Base-by-base conservation (phyloP, 139 green algal species). In the Picochlorum sp. region DNA sequence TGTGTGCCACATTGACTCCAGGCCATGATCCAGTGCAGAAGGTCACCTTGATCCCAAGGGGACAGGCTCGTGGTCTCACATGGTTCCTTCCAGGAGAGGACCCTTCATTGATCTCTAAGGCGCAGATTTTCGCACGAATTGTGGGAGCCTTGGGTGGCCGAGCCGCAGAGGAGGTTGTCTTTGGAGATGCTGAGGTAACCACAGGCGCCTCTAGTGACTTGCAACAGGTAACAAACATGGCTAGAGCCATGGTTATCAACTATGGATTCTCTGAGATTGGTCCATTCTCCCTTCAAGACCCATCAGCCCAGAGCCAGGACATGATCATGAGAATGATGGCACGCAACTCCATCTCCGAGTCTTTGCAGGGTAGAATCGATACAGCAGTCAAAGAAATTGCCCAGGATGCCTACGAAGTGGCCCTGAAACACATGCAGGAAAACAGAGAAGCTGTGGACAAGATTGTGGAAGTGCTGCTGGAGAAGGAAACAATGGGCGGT, bases 311-410 rank as follows among this genome's bases (percentile, higher is more conserved):
- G 63, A 77, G 57, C 30, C 84, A 84, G 8, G 92, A 98, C 74
- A 90, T 98, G 79, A 92, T 98, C 76, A 98, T 98, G 92, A 81
- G 93, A 67, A 98, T 98, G 94, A 96, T 99, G 90, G 86, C 89
- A 6, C 77, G 86, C 58, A 99, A 99, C 86, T 85, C 67, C 64
- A 95, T 97, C 84, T 88, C 70, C 57, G 94, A 99, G 86, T 90
- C 86, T 70, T 85, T 99, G 72, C 90, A 96, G 73, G 64, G 79
- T 60, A 81, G 85, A 57, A 99, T 99, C 58, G 94, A 99, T 68
- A 55, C 69, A 14, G 78, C 81, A 15, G 90, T 98, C 9, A 92
- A 91, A 72, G 77, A 84, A 66, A 89, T 97, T 67, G 83, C 90
- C 1, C 71, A 72, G 26, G 73, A 95, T 52, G 89, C 85, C 4